These are phyloP conservation scores for Pharnaceum exiguum DNA, from an alignment of 148 eudicot genomes.

Conservation along the genomic window DNA sequence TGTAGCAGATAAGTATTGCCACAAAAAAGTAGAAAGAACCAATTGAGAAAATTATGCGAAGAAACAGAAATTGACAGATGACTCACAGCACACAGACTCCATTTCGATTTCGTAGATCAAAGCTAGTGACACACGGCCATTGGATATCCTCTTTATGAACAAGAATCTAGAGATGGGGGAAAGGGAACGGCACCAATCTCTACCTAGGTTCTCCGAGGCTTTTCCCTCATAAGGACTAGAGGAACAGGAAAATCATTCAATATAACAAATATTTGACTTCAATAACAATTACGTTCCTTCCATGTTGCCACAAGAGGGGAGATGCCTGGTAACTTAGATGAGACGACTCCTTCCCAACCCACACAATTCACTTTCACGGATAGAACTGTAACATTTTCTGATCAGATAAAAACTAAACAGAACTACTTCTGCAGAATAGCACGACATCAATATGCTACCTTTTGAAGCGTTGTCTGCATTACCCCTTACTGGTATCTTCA, in stretches of 20 bases:
- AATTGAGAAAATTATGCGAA: background rate
- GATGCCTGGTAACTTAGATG: too few relatives aligned
- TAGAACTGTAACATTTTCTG: too few relatives aligned
- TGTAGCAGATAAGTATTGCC: background rate
- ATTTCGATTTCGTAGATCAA: too few relatives aligned
- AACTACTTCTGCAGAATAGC: background rate
- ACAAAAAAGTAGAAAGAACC: background rate
- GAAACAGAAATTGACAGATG: background rate
- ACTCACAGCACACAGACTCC: background rate
- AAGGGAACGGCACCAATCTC: too few relatives aligned
- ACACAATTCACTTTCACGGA: too few relatives aligned
- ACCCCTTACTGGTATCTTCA: conserved; percentile 74
- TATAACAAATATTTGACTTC: background rate
- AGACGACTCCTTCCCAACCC: too few relatives aligned
- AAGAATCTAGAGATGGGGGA: too few relatives aligned
- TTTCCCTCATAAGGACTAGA: background rate
- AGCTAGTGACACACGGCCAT: too few relatives aligned
- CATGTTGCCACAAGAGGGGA: too few relatives aligned
- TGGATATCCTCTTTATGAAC: too few relatives aligned
- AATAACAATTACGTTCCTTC: background rate
- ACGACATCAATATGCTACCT: conserved; percentile 38
- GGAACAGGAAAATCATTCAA: background rate
- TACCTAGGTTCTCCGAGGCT: too few relatives aligned
- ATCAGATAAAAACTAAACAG: conserved; percentile 4
- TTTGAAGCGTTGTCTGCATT: conserved; percentile 34